Evolutionary conservation across 2,329 filamentous ascomycete species (phyloP), one percentile per base, ranked within the genome.

Genomic region (Colletotrichum spinosum): DNA sequence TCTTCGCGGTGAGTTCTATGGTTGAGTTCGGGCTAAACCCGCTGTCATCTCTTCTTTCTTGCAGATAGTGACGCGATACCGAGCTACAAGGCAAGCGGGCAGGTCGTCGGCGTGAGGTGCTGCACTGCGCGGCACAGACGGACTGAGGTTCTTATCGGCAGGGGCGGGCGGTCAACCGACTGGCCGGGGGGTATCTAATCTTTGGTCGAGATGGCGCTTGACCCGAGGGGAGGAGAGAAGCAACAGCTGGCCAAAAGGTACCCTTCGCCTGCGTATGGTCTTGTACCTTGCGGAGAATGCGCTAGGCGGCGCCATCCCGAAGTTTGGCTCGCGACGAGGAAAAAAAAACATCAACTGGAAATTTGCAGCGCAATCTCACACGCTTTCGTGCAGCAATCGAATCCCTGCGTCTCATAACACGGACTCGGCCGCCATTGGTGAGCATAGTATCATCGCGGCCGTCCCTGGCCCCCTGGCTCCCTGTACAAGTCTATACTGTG

Each of bases 91-190:
- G 44, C 8, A 17, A n/a, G 44, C 44, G 15, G 41, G 39, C 38
- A 25, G 8, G 41, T 55, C 11, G 44, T 46, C n/a, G 13, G 17
- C 7, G 42, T n/a, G 42, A 44, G 42, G 5, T 7, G 17, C 44
- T 49, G 39, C 62, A 56, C 58, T 52, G 51, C 25, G 25, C 25
- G 25, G 25, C 25, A 42, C 41, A 45, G 57, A 9, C 46, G 42
- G 60, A 48, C 57, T 62, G 57, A 25, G 25, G 25, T 25, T 25
- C 4, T 48, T 56, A 62, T 65, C 46, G 58, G 52, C 58, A 56
- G 41, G 62, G 58, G 46, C 45, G 35, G 41, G 51, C 34, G 33
- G 45, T 38, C 34, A 42, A 52, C 41, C 62, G 57, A 38, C 46
- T 41, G 46, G 25, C 58, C 25, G 35, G 62, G 58, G 57, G n/a